A percentile compares a stretch with the other conserved stretches of the same genome.
Evolutionary conservation across 2,329 filamentous ascomycete species (phyloP).

Genomic region (Cryphonectria naterciae): DNA sequence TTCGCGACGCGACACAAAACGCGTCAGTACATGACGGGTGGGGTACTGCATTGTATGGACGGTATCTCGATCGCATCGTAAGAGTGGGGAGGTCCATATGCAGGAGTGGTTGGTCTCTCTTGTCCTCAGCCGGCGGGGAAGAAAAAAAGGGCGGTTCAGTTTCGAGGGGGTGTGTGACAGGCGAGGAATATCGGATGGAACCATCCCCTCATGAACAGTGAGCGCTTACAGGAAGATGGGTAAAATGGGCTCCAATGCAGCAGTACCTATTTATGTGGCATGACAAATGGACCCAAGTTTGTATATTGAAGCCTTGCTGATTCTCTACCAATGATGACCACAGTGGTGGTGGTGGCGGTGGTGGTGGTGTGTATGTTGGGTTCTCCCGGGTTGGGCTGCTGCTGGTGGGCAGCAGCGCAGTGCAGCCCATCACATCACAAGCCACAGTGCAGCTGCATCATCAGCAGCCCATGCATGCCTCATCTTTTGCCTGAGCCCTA

Average conservation of each 20-base stretch:
- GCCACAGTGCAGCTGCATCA: background rate
- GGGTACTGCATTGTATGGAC: slow-evolving; percentile 24
- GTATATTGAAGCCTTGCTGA: background rate
- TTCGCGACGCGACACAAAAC: background rate
- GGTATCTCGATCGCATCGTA: slow-evolving; percentile 28
- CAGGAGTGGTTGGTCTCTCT: slow-evolving; percentile 26
- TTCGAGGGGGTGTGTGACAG: slow-evolving; percentile 26
- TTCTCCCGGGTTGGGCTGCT: background rate
- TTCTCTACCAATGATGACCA: slow-evolving; percentile 5
- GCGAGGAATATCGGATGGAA: background rate
- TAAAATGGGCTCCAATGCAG: background rate
- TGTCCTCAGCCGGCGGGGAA: slow-evolving; percentile 26
- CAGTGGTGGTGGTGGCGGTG: background rate
- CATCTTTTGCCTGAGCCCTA: background rate
- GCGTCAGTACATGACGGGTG: slow-evolving; percentile 6
- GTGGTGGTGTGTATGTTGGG: background rate
- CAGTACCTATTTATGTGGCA: slow-evolving; percentile 10
- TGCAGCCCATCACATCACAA: slow-evolving; percentile 4
- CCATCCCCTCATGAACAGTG: slow-evolving; percentile 2
- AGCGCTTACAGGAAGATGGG: slow-evolving; percentile 5
- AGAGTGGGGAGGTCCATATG: background rate
- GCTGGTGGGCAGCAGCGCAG: slow-evolving; percentile 7
- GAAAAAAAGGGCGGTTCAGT: slow-evolving; percentile 31
- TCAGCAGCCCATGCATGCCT: background rate
- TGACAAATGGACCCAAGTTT: slow-evolving; percentile 17